A percentile compares a stretch with the other conserved stretches of the same genome.
These are phyloP conservation scores for Turritis glabra DNA, from an alignment of 345 rosid genomes.

Conservation along the genomic window DNA sequence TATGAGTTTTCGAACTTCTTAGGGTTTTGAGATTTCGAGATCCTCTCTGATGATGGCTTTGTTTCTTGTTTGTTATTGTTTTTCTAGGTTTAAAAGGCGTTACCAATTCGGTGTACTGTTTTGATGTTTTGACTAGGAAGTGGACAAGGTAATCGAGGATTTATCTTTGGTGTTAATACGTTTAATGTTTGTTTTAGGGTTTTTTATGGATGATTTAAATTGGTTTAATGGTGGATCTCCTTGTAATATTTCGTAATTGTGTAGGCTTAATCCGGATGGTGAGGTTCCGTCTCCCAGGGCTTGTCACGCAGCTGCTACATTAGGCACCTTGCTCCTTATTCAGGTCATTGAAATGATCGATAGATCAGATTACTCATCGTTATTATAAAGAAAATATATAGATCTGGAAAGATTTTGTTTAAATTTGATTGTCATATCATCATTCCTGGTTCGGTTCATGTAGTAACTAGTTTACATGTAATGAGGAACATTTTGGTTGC, in stretches of 20 bases:
- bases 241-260: constrained; percentile 8
- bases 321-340: constrained; percentile 64
- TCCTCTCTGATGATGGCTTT: background rate
- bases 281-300: constrained; percentile 88
- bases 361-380: background rate
- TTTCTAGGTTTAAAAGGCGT: constrained; percentile 65
- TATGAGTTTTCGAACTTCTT: background rate
- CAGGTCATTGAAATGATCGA: constrained; percentile 56
- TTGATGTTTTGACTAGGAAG: constrained; percentile 58
- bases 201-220: background rate
- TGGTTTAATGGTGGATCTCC: background rate
- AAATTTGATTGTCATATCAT: background rate
- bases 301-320: constrained; percentile 74
- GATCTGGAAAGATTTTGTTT: background rate
- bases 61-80: background rate
- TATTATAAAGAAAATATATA: background rate
- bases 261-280: constrained; percentile 69
- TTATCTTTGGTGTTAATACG: background rate
- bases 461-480: background rate
- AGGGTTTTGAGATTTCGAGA: background rate
- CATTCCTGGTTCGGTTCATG: background rate
- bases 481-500: background rate
- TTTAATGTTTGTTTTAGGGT: background rate
- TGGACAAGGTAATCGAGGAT: constrained; percentile 64
- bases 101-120: constrained; percentile 73